Conservation (phyloP, 176 grass and related monocot species). For the Canna indica region DNA sequence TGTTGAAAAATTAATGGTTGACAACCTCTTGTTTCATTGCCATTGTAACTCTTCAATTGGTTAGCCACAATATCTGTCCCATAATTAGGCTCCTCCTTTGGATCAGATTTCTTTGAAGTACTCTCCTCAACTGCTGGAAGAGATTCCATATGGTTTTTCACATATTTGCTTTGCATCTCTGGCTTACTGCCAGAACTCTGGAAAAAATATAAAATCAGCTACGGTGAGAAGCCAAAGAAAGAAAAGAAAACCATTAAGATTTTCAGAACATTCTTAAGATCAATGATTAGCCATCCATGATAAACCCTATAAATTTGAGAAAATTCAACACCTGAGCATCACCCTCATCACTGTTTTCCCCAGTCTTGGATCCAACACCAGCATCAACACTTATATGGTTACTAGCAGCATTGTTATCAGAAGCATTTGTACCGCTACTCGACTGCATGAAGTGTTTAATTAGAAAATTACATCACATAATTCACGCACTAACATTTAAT, state of each 20-base stretch:
- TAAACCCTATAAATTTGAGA: background rate
- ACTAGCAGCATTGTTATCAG: constrained; percentile 61
- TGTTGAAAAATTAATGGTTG: background rate
- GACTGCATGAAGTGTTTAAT: constrained; percentile 33
- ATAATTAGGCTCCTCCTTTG: constrained; percentile 29
- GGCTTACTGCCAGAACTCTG: constrained; percentile 70
- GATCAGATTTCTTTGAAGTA: constrained; percentile 34
- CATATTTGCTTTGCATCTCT: constrained; percentile 56
- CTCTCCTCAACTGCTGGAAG: constrained; percentile 31
- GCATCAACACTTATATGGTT: constrained; percentile 68
- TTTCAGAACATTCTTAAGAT: background rate
- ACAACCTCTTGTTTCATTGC: constrained; percentile 26
- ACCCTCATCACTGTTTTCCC: constrained; percentile 49
- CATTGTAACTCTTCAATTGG: constrained; percentile 21
- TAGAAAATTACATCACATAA: background rate
- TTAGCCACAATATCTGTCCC: constrained; percentile 23
- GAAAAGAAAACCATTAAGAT: background rate
- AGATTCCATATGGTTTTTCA: constrained; percentile 38
- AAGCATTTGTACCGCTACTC: constrained; percentile 54
- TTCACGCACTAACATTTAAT: background rate
- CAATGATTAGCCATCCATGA: background rate
- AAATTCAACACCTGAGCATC: constrained; percentile 47
- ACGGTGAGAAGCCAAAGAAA: background rate
- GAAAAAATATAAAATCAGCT: constrained; percentile 17
- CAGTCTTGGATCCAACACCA: constrained; percentile 44